Evolutionary conservation across 2,329 filamentous ascomycete genomes (phyloP), one percentile per base, ranked within the genome.

Genomic region (Periconia macrospinosa): DNA sequence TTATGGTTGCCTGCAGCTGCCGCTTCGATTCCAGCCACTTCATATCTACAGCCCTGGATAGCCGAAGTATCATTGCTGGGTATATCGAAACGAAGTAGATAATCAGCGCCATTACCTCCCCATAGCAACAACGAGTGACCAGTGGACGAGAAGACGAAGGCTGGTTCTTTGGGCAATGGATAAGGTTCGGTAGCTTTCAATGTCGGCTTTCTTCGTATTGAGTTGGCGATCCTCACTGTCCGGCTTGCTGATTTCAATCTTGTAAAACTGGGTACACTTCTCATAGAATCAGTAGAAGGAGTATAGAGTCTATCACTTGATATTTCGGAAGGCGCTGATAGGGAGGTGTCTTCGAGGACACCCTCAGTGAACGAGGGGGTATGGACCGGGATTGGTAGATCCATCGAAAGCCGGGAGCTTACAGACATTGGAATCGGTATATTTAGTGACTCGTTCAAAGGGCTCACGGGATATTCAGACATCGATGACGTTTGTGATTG

Each of bases 1-100:
- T 67, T 67, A 45, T 64, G 62, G 44, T 70, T 62, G 13, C 71
- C 71, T 35, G 67, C 67, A 8, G 70, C 70, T 33, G 60, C 68
- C 47, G 64, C 63, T 50, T 72, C 69, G 8, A 72, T 65, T 3
- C 61, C 58, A 5, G 65, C 52, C n/a, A 69, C 59, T 51, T 71
- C 68, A 45, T 73, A 73, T 46, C 56, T 67, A 44, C 69, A 68
- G 9, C 65, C 58, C 49, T 67, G 66, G 6, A 63, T 65, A 9
- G 58, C 60, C 8, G 62, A 60, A 3, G 65, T 55, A 33, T 69
- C 62, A 10, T 63, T 59, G n/a, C 46, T 55, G 3, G 65, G 54
- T 1, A 70, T 58, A 18, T 72, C 70, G 43, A 73, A 71, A 8
- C 66, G 59, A 42, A 68, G 54, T 10, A 72, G 55, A 54, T 56